Evolutionary conservation across 2,329 filamentous ascomycete genomes (phyloP).

Genomic region (Cordyceps militaris): DNA sequence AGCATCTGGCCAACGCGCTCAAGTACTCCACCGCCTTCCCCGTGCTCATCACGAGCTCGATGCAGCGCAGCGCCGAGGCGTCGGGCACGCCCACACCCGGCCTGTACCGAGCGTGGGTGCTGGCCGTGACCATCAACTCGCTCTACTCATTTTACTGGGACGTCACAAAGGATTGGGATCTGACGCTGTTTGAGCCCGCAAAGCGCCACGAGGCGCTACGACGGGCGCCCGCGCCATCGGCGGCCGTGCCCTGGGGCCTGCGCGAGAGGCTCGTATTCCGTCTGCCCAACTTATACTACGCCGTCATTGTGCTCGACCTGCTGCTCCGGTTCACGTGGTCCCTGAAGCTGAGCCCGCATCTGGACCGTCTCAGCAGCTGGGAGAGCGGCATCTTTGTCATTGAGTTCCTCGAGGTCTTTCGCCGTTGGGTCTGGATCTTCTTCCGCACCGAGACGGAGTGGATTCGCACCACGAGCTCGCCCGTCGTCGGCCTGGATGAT

Average conservation of each 20-base stretch:
- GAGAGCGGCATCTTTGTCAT: slow-evolving; percentile 86
- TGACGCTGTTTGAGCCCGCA: slow-evolving; percentile 65
- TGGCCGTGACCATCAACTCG: slow-evolving; percentile 73
- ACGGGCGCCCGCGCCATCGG: slow-evolving; percentile 44
- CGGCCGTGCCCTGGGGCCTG: slow-evolving; percentile 64
- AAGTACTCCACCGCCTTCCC: slow-evolving; percentile 96
- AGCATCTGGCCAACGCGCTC: slow-evolving; percentile 85
- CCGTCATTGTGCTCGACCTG: slow-evolving; percentile 70
- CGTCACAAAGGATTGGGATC: slow-evolving; percentile 91
- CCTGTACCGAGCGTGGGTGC: slow-evolving; percentile 57
- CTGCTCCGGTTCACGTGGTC: slow-evolving; percentile 85
- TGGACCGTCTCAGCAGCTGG: slow-evolving; percentile 78
- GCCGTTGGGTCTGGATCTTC: slow-evolving; percentile 96
- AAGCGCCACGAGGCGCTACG: background rate
- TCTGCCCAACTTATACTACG: slow-evolving; percentile 70
- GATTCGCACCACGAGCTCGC: slow-evolving; percentile 51
- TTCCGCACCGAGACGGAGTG: slow-evolving; percentile 93
- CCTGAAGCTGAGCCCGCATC: slow-evolving; percentile 73
- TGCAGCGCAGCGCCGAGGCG: slow-evolving; percentile 56
- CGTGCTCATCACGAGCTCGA: slow-evolving; percentile 71
- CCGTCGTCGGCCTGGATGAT: slow-evolving; percentile 56
- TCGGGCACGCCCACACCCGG: slow-evolving; percentile 28
- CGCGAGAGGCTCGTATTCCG: slow-evolving; percentile 68
- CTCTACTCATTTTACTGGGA: slow-evolving; percentile 99
- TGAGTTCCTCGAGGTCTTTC: slow-evolving; percentile 76